phyloP scores from a whole-genome alignment of 257 asterid species.

The Scutellaria baicalensis region DNA sequence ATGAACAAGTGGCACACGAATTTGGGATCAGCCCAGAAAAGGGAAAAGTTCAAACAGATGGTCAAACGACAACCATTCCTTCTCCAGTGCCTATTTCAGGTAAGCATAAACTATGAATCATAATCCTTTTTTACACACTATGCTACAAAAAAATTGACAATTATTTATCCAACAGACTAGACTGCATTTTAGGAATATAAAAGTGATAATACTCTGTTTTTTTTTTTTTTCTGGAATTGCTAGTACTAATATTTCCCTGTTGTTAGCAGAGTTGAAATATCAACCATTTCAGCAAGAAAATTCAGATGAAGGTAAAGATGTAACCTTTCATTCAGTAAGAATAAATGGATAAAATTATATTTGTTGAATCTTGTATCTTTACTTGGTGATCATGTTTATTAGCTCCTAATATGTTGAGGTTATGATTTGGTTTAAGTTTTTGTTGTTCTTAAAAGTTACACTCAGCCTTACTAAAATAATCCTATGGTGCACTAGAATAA shows the following conservation, averaged over 20 bases:
- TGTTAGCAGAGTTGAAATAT: conserved; percentile 37
- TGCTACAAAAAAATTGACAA: not conserved
- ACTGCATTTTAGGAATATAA: not conserved
- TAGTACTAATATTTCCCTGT: conserved; percentile 3
- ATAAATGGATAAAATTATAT: not conserved
- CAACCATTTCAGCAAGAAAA: conserved; percentile 33
- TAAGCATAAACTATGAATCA: conserved; percentile 7
- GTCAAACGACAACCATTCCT: conserved; percentile 25
- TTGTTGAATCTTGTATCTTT: not conserved
- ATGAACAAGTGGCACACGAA: conserved; percentile 19
- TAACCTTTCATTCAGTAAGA: not conserved
- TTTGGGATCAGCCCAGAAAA: conserved; percentile 9
- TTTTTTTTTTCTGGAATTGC: not conserved
- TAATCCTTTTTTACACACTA: not conserved
- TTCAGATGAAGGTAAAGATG: conserved; percentile 35
- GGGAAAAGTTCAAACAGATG: conserved; percentile 18
- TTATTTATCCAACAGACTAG: not conserved
- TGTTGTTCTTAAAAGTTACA: not conserved
- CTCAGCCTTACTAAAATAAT: not conserved
- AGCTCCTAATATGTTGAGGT: not conserved
- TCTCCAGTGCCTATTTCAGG: conserved; percentile 75
- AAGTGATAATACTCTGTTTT: not conserved
- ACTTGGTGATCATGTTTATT: not conserved
- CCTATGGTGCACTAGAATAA: not conserved
- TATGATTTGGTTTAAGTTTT: not conserved